Conservation (phyloP, 75 land plant species). For the Pinus taeda region DNA sequence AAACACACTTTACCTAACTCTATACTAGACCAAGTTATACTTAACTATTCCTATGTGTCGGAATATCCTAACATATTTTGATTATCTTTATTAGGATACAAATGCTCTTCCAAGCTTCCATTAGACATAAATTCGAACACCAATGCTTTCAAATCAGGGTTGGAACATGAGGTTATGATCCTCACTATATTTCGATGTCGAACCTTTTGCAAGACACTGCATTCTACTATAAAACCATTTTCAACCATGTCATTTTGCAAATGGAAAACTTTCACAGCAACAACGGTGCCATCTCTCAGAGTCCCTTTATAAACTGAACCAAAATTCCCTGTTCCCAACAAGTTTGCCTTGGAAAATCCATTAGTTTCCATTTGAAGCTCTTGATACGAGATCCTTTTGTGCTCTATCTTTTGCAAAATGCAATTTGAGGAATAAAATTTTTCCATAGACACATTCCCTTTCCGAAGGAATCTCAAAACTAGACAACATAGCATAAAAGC, state of each 20-base stretch:
- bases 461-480: neutral
- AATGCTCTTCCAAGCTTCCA: no score
- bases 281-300: neutral
- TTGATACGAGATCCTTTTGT: neutral
- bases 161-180: no score
- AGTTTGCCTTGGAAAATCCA: neutral
- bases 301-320: neutral
- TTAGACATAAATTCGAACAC: no score
- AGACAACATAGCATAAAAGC: neutral
- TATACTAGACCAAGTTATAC: no score
- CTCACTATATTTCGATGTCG: neutral
- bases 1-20: no score
- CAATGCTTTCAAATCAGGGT: no score
- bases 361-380: neutral
- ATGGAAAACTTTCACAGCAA: constrained; percentile 3
- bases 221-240: neutral
- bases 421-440: neutral
- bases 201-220: no score
- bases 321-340: neutral
- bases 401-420: neutral
- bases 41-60: no score
- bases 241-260: neutral
- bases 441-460: no score
- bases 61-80: no score
- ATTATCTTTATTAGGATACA: no score